Evolutionary conservation across 805 yeast species (phyloP).

Genomic region (Candida loeiensis): DNA sequence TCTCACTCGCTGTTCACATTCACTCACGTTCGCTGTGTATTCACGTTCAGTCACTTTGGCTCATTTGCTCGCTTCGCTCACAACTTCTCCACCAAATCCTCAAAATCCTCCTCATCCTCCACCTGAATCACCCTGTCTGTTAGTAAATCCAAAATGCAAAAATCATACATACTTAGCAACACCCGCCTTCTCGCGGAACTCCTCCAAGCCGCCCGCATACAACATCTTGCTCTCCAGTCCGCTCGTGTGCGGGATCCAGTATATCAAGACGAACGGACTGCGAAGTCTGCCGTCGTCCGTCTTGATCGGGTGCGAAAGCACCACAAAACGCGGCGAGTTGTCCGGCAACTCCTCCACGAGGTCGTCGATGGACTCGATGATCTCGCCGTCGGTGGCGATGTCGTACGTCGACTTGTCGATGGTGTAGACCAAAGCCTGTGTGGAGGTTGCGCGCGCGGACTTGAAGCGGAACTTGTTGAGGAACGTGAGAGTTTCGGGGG

Average conservation of each 20-base stretch:
- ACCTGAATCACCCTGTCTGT: conserved; percentile 51
- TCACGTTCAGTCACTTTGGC: background rate
- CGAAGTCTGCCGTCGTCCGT: conserved; percentile 68
- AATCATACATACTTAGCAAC: conserved; percentile 50
- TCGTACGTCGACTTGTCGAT: conserved; percentile 57
- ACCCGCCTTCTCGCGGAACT: conserved; percentile 74
- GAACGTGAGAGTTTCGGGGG: conserved; percentile 54
- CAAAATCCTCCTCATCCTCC: conserved; percentile 69
- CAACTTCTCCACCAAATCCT: conserved; percentile 44
- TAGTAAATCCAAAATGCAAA: conserved; percentile 13
- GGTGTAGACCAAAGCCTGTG: conserved; percentile 60
- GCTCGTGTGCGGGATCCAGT: conserved; percentile 86
- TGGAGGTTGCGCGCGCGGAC: conserved; percentile 58
- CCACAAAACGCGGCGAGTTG: conserved; percentile 70
- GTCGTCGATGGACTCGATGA: conserved; percentile 52
- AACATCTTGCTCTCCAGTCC: conserved; percentile 80
- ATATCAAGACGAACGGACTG: conserved; percentile 74
- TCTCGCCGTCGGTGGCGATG: conserved; percentile 45
- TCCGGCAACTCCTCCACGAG: conserved; percentile 77
- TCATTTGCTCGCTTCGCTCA: background rate
- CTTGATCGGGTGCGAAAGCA: conserved; percentile 72
- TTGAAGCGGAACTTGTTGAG: conserved; percentile 71
- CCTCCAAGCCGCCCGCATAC: conserved; percentile 87
- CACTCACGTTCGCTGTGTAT: too few species aligned
- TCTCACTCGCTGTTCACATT: too few species aligned